A percentile compares a stretch with the other conserved stretches of the same genome.
Conservation (phyloP, 2,329 filamentous ascomycete genomes). For the Penicillium sp. region DNA sequence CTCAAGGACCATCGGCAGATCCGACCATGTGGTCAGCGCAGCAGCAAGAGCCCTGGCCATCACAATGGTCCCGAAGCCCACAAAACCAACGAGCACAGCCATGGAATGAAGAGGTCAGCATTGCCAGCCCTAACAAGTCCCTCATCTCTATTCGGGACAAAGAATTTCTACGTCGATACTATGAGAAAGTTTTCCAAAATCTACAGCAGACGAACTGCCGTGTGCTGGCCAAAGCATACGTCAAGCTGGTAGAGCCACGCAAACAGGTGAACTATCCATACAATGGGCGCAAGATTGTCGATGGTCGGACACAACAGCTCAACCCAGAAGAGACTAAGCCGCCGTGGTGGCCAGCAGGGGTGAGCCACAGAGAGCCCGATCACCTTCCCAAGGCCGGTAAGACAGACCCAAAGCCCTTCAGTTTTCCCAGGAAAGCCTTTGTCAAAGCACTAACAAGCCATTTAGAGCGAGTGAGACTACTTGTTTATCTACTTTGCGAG, state of each 20-base stretch:
- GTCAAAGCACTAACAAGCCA: background rate
- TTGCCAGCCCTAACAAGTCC: slow-evolving; percentile 25
- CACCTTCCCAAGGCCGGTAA: slow-evolving; percentile 36
- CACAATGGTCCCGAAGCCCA: slow-evolving; percentile 3
- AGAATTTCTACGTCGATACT: slow-evolving; percentile 29
- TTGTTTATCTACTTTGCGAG: slow-evolving; percentile 43
- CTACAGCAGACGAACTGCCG: slow-evolving; percentile 39
- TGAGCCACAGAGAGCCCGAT: slow-evolving; percentile 36
- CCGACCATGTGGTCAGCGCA: slow-evolving; percentile 12
- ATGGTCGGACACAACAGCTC: slow-evolving; percentile 30
- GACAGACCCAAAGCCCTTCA: background rate
- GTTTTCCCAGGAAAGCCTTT: background rate
- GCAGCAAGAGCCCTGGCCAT: slow-evolving; percentile 5
- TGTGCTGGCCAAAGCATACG: slow-evolving; percentile 36
- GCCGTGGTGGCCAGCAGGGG: slow-evolving; percentile 36
- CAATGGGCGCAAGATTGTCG: slow-evolving; percentile 36
- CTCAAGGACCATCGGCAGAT: background rate
- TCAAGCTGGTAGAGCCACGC: slow-evolving; percentile 38
- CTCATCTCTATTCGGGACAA: slow-evolving; percentile 27
- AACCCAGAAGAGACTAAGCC: slow-evolving; percentile 37
- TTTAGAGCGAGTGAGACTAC: slow-evolving; percentile 40
- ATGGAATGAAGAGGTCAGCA: slow-evolving; percentile 16
- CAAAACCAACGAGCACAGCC: slow-evolving; percentile 6
- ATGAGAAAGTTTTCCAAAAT: slow-evolving; percentile 35
- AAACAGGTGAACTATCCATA: slow-evolving; percentile 40